Percentiles rank a stretch among this genome's conserved stretches.
These are phyloP conservation scores for Inonotus obliquus DNA, from an alignment of 1,284 basidiomycete genomes.

Conservation along the genomic window DNA sequence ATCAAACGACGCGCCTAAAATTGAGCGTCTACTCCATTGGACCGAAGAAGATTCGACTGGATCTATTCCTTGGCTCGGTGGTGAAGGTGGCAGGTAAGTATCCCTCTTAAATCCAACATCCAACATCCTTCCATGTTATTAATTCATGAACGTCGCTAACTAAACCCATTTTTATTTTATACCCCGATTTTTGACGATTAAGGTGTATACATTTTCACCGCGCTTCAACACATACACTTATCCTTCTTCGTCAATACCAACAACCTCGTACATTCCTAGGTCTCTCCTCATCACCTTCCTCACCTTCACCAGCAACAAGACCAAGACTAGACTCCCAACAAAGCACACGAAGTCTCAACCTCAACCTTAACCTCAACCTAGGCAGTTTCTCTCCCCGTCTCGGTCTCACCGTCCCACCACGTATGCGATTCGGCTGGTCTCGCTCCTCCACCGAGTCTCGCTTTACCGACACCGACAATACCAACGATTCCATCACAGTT, in stretches of 20 bases:
- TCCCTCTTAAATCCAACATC: background rate
- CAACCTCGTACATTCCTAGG: background rate
- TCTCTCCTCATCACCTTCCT: background rate
- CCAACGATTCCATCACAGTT: background rate
- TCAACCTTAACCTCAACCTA: background rate
- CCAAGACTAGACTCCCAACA: background rate
- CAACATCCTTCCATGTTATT: background rate
- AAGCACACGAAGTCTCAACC: background rate
- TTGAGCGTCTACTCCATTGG: conserved; percentile 10
- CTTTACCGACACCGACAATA: background rate
- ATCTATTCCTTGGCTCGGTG: conserved; percentile 11
- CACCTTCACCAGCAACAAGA: background rate
- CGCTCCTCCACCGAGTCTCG: background rate
- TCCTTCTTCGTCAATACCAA: conserved; percentile 9
- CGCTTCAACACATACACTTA: conserved; percentile 11
- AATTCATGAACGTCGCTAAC: background rate
- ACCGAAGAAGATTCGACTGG: conserved; percentile 12
- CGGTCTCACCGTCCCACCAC: background rate
- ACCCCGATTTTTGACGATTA: background rate
- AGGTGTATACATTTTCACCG: conserved; percentile 16
- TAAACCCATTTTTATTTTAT: background rate
- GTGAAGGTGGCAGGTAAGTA: conserved; percentile 7
- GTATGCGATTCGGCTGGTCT: conserved; percentile 8
- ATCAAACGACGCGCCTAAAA: conserved; percentile 2
- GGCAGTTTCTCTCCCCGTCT: background rate